Percentiles rank a stretch among this genome's conserved stretches.
These are phyloP conservation scores for Buxus sempervirens DNA, from an alignment of 164 flowering plant species.

Conservation along the genomic window DNA sequence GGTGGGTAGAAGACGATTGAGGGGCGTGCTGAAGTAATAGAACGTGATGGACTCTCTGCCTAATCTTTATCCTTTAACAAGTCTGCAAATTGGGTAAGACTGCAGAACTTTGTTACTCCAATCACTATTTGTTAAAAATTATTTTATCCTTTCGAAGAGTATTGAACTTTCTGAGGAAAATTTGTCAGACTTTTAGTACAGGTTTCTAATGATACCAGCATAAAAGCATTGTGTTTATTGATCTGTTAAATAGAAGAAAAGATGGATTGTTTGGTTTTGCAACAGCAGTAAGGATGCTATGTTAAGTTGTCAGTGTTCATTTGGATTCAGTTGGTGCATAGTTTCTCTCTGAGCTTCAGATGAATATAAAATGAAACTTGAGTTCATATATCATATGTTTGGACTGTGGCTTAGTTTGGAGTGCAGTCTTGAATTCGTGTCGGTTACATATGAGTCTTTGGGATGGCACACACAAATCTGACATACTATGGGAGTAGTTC, in stretches of 20 bases:
- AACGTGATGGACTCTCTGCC: constrained; percentile 13
- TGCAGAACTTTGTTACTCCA: too few relatives aligned
- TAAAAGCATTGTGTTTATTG: neutral
- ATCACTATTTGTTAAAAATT: too few relatives aligned
- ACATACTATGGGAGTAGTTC: too few relatives aligned
- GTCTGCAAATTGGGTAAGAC: constrained; percentile 20
- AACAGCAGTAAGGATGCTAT: neutral
- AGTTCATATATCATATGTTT: too few relatives aligned
- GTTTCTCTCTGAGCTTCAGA: too few relatives aligned
- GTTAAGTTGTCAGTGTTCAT: neutral
- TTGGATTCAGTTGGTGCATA: neutral
- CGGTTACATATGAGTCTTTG: too few relatives aligned
- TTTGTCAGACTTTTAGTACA: neutral
- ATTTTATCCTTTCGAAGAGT: too few relatives aligned
- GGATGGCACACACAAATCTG: too few relatives aligned
- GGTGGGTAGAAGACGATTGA: neutral
- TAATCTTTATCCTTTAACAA: constrained; percentile 16
- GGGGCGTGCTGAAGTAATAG: neutral
- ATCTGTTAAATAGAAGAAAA: neutral
- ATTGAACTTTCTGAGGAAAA: neutral
- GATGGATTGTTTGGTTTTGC: neutral
- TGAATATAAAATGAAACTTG: too few relatives aligned
- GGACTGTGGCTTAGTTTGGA: too few relatives aligned
- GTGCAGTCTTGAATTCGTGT: too few relatives aligned
- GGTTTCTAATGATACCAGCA: neutral